A percentile compares a stretch with the other conserved stretches of the same genome.
Conservation (phyloP, 1,284 basidiomycete genomes). For the Neolentinus lepideus region DNA sequence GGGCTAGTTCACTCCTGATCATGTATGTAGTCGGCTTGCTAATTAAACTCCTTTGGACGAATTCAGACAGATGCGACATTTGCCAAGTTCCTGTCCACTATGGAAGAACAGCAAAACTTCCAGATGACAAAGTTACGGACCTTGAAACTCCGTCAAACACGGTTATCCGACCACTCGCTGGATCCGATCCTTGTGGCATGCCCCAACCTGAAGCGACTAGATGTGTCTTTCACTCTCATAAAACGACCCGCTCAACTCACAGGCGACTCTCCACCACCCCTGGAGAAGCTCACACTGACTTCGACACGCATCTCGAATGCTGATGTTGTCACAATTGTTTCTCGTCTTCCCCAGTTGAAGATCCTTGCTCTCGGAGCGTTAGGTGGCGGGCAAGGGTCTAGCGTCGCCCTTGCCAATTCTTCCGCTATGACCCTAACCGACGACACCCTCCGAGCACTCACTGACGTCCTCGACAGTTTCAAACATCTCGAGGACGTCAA, state of each 20-base stretch:
- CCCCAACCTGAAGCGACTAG: slow-evolving; percentile 46
- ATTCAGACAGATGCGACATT: slow-evolving; percentile 50
- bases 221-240: slow-evolving; percentile 59
- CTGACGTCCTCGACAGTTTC: slow-evolving; percentile 30
- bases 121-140: slow-evolving; percentile 34
- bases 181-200: slow-evolving; percentile 34
- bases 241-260: slow-evolving; percentile 26
- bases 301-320: slow-evolving; percentile 39
- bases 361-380: slow-evolving; percentile 55
- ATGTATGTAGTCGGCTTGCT: not conserved
- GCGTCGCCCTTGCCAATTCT: slow-evolving; percentile 34
- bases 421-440: slow-evolving; percentile 52
- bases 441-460: slow-evolving; percentile 35
- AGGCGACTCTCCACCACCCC: slow-evolving; percentile 12
- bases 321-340: slow-evolving; percentile 35
- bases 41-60: slow-evolving; percentile 1
- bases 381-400: slow-evolving; percentile 40
- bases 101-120: slow-evolving; percentile 19
- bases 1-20: slow-evolving; percentile 32
- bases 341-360: slow-evolving; percentile 31
- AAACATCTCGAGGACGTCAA: slow-evolving; percentile 41
- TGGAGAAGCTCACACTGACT: slow-evolving; percentile 58
- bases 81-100: slow-evolving; percentile 31
- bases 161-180: slow-evolving; percentile 42
- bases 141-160: slow-evolving; percentile 53